A percentile compares a stretch with the other conserved stretches of the same genome.
Evolutionary conservation across 352 stramenopile species (phyloP).

Genomic region (Chrysophaeum taylorii): DNA sequence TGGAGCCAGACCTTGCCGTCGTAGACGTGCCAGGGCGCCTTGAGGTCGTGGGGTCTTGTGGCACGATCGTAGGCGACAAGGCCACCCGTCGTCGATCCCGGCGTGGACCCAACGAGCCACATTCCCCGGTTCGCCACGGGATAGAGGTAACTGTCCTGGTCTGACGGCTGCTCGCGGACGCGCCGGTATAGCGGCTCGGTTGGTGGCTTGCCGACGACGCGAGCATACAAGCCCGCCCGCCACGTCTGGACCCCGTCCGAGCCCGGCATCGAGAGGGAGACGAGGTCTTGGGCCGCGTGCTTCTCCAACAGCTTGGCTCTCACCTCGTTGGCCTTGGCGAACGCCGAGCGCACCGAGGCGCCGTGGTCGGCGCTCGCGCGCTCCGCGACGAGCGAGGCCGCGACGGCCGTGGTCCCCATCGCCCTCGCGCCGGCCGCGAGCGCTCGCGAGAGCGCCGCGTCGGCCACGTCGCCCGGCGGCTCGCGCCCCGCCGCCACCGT

Average conservation of each 20-base stretch:
- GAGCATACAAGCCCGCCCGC: not conserved
- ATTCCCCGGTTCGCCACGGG: not conserved
- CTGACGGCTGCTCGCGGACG: not conserved
- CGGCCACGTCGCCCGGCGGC: not conserved
- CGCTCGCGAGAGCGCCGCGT: not conserved
- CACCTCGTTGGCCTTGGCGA: not conserved
- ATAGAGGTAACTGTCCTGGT: not conserved
- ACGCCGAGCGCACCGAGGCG: not conserved
- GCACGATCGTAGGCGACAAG: conserved; percentile 7
- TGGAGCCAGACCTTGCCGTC: not conserved
- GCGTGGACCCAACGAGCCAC: conserved; percentile 9
- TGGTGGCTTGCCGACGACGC: not conserved
- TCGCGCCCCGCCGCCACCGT: not conserved
- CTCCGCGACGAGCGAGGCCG: not conserved
- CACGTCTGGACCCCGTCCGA: not conserved
- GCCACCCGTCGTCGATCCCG: not conserved
- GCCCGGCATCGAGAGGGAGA: not conserved
- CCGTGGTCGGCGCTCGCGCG: not conserved
- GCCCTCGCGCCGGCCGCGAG: not conserved
- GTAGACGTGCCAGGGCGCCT: not conserved
- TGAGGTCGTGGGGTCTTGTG: not conserved
- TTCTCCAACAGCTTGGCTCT: not conserved
- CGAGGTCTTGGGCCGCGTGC: not conserved
- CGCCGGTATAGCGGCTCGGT: not conserved
- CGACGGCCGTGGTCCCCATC: not conserved